Evolutionary conservation across 306 rosid genomes (phyloP).

Genomic region (Mimosa bimucronata): DNA sequence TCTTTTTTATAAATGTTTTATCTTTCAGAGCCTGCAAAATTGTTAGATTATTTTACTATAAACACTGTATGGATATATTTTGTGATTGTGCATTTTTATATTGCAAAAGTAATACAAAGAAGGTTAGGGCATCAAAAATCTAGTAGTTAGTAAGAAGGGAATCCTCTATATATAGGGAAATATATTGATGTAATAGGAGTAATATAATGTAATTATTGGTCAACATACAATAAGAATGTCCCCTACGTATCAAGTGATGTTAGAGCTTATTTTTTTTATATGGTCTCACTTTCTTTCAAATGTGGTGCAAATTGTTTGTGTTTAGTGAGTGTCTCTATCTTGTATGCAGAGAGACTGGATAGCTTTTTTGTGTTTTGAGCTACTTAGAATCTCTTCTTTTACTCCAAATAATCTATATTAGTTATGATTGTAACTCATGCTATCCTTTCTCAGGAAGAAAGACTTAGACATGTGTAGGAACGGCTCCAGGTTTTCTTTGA

Average conservation of each 20-base stretch:
- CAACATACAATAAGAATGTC: neutral
- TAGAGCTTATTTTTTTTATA: too few species aligned
- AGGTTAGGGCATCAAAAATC: neutral
- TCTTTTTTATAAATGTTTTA: slow-evolving; percentile 10
- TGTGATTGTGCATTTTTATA: neutral
- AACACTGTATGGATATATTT: neutral
- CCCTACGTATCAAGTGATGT: neutral
- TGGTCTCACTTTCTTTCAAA: too few species aligned
- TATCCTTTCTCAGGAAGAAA: slow-evolving; percentile 92
- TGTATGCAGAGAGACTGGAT: too few species aligned
- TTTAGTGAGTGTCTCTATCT: too few species aligned
- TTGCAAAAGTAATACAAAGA: neutral
- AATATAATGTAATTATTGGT: too few species aligned
- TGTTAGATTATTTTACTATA: neutral
- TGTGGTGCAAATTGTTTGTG: too few species aligned
- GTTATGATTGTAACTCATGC: too few species aligned
- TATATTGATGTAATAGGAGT: neutral
- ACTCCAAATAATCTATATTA: too few species aligned
- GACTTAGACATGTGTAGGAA: slow-evolving; percentile 57
- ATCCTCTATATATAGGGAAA: neutral
- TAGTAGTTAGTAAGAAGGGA: too few species aligned
- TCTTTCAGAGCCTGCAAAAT: neutral
- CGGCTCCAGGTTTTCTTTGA: too few species aligned
- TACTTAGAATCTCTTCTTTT: too few species aligned
- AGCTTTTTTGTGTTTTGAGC: too few species aligned